Base-by-base conservation (phyloP, 345 rosid genomes). In the Arabidopsis suecica region DNA sequence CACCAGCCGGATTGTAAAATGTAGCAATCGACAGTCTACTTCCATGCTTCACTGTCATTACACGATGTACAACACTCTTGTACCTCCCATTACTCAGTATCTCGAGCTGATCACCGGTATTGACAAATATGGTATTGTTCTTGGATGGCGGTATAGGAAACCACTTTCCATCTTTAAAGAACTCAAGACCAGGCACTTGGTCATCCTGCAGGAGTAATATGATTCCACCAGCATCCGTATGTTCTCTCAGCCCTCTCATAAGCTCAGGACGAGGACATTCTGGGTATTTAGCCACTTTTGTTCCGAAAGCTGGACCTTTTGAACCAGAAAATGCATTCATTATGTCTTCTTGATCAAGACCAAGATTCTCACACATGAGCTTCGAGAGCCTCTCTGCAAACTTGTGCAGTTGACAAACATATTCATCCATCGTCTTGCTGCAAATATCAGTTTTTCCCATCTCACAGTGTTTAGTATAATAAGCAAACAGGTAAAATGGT, bases 191-290 rank as follows among this genome's bases (percentile, higher is more conserved):
- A 4, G 91, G 93, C 58, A 94, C 96, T 71, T 88, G 88, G 60
- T 94, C 95, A 77, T 94, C 97, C 55, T 91, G 98, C 76, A 91
- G 85, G 73, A 89, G 76, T 50, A 89, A 82, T 50, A 94, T 89
- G 87, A 94, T 91, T 65, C 97, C 98, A 6, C 97, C 97, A 0
- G 93, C 97, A 80, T 91, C 98, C 0, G 94, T 86, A 76, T 91
- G 98, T 79, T 91, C 94, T 78, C 93, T 74, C 18, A 91, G 91
- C 51, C 98, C 98, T 84, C 93, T 81, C 50, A 93, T 86, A 30
- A 78, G 91, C 71, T 89, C 89, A 1, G 98, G 97, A 54, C 75
- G 76, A 33, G 91, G 89, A 56, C 98, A 93, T 41, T 83, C 78
- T 0, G 97, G 98, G 77, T 91, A 91, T 56, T 82, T 88, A 1